Evolutionary conservation across 2,329 filamentous ascomycete genomes (phyloP).

Genomic region (Metarhizium brunneum): DNA sequence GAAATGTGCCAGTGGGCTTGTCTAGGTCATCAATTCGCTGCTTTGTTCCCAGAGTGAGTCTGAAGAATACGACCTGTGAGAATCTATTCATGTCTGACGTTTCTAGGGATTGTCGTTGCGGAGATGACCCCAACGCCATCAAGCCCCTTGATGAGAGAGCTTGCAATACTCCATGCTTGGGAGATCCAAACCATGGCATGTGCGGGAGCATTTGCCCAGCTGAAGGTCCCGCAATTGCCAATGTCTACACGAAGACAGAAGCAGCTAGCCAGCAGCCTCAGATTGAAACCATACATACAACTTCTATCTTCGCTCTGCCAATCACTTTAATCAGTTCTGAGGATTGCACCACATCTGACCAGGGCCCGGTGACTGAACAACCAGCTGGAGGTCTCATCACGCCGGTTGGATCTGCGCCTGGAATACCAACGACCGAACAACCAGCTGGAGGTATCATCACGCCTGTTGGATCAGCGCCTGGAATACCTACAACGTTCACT

Average conservation of each 20-base stretch:
- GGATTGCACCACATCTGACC: background rate
- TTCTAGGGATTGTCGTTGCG: slow-evolving; percentile 25
- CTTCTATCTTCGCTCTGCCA: slow-evolving; percentile 3
- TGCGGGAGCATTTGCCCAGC: slow-evolving; percentile 23
- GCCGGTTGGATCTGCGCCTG: slow-evolving; percentile 9
- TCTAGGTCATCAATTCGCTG: slow-evolving; percentile 18
- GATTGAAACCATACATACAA: slow-evolving; percentile 3
- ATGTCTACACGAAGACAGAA: slow-evolving; percentile 19
- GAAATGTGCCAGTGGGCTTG: slow-evolving; percentile 20
- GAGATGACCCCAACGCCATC: slow-evolving; percentile 21
- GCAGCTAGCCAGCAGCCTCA: slow-evolving; percentile 6
- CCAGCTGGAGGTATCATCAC: too few relatives aligned
- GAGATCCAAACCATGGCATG: slow-evolving; percentile 18
- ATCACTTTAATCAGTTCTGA: slow-evolving; percentile 2
- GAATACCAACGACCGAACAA: background rate
- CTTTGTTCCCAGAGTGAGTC: slow-evolving; percentile 22
- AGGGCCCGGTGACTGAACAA: background rate
- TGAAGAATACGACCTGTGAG: rapidly evolving
- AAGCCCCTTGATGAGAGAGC: slow-evolving; percentile 17
- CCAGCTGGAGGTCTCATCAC: slow-evolving; percentile 3
- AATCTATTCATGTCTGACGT: slow-evolving; percentile 1
- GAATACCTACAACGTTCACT: slow-evolving; percentile 1
- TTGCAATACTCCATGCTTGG: slow-evolving; percentile 23
- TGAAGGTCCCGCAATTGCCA: slow-evolving; percentile 18
- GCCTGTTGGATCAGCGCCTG: too few relatives aligned